Percentiles rank a stretch among this genome's conserved stretches.
These are phyloP conservation scores for Serendipita sp. DNA, from an alignment of 768 basidiomycete genomes.

Conservation along the genomic window DNA sequence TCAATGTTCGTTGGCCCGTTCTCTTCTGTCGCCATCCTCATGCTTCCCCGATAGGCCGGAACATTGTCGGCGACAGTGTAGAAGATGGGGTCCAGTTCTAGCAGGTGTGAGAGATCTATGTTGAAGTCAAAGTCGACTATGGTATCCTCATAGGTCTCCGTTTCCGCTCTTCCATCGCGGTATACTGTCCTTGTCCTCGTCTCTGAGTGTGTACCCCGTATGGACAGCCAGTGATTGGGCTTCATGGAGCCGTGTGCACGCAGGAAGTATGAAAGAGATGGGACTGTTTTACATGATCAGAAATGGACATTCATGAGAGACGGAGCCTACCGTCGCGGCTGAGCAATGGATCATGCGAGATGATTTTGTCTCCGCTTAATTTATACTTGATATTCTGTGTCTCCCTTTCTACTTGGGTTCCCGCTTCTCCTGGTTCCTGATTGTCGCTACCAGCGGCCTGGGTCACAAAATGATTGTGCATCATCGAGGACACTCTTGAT, in stretches of 20 bases:
- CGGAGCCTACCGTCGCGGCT: not conserved
- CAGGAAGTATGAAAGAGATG: not conserved
- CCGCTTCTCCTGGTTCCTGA: too few relatives aligned
- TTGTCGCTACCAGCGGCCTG: too few relatives aligned
- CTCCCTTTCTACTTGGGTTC: not conserved
- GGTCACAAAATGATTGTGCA: too few relatives aligned
- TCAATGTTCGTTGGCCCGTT: not conserved
- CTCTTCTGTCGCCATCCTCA: not conserved
- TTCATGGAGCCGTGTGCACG: not conserved
- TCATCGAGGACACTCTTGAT: too few relatives aligned
- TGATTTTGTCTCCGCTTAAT: not conserved
- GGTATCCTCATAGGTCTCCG: not conserved
- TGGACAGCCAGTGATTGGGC: not conserved
- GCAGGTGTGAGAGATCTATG: not conserved
- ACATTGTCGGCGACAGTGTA: not conserved
- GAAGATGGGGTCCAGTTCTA: not conserved
- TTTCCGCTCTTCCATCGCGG: not conserved
- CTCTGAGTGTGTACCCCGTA: not conserved
- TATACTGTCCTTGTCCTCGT: not conserved
- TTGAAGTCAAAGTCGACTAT: not conserved
- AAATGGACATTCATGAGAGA: not conserved
- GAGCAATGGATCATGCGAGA: not conserved
- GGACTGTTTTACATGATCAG: not conserved
- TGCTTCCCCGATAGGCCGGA: not conserved
- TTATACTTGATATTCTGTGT: not conserved